Evolutionary conservation across 2,329 filamentous ascomycete species (phyloP), one percentile per base, ranked within the genome.

Genomic region (Gyromitra esculenta): DNA sequence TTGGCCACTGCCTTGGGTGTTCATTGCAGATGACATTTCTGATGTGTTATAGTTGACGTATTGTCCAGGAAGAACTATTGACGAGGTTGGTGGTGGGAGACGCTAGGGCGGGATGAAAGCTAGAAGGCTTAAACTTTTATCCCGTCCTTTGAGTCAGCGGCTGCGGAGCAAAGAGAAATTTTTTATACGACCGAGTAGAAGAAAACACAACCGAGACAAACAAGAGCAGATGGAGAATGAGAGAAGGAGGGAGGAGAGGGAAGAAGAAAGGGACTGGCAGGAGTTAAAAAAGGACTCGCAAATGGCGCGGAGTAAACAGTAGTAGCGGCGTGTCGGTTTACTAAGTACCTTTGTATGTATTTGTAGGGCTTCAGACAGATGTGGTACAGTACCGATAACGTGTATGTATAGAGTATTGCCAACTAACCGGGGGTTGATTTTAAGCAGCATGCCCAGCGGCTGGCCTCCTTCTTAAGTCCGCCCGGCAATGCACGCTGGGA

Each of bases 321-420:
- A 69, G 45, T n/a, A 69, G 45, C 31, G 56, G 63, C 60, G 60
- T 43, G 25, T 50, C 31, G 45, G 63, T 57, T 72, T 64, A 64
- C 48, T 48, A 72, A 72, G 48, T 64, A 37, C 48, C 21, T 43
- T 5, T 13, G 66, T 59, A 37, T 43, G 35, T 41, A 71, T 56
- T 43, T 63, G 67, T 52, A 71, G 67, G 56, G 21, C 39, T 18
- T 68, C 18, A 21, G 48, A n/a, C 18, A n/a, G 11, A 70, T 59
- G 57, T 25, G 48, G 45, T 43, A 50, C 45, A 50, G 18, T 50
- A 45, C 45, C 57, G 37, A 72, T 72, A 56, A 35, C 59, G 48
- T 54, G 48, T 35, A 56, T 31, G 63, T 21, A 66, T 15, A 18
- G 6, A 15, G 15, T 57, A 57, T 57, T 54, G 54, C 25, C n/a